Percentiles rank a stretch among this genome's conserved stretches.
Evolutionary conservation across 352 stramenopile genomes (phyloP).

Genomic region (Globisporangium middletonii): DNA sequence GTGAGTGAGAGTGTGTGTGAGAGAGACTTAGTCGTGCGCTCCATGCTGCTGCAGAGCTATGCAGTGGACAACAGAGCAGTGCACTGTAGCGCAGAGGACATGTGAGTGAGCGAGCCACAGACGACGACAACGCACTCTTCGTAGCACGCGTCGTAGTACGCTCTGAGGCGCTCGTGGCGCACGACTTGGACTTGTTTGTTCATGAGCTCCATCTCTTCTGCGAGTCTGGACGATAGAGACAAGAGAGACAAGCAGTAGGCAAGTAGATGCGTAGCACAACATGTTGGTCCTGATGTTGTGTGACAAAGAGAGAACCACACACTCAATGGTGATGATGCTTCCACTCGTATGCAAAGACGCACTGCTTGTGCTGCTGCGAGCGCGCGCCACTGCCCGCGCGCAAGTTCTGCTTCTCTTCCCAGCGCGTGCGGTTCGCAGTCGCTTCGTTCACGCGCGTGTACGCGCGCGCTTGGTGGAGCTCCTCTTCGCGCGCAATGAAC

Average conservation of each 20-base stretch:
- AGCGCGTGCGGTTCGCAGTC: slow-evolving; percentile 46
- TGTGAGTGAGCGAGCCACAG: too few relatives aligned
- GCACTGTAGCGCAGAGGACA: background rate
- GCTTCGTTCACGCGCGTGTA: slow-evolving; percentile 49
- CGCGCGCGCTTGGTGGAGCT: slow-evolving; percentile 53
- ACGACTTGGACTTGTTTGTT: slow-evolving; percentile 70
- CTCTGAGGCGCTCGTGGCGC: slow-evolving; percentile 52
- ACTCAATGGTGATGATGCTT: too few relatives aligned
- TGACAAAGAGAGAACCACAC: too few relatives aligned
- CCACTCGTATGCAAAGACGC: background rate
- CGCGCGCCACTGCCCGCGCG: slow-evolving; percentile 43
- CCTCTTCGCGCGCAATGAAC: slow-evolving; percentile 72
- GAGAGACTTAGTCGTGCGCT: background rate
- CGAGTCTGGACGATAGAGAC: too few relatives aligned
- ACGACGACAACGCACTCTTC: slow-evolving; percentile 29
- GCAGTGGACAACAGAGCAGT: background rate
- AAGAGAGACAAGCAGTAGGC: too few relatives aligned
- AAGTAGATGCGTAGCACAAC: background rate
- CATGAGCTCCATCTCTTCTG: slow-evolving; percentile 69
- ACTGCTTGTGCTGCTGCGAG: slow-evolving; percentile 53
- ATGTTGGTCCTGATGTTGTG: background rate
- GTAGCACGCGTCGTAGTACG: slow-evolving; percentile 77
- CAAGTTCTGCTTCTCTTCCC: slow-evolving; percentile 75
- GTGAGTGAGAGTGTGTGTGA: background rate
- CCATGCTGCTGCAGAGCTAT: background rate